These are phyloP conservation scores for Microbotryum scabiosae DNA, from an alignment of 1,284 basidiomycete species.

Conservation along the genomic window DNA sequence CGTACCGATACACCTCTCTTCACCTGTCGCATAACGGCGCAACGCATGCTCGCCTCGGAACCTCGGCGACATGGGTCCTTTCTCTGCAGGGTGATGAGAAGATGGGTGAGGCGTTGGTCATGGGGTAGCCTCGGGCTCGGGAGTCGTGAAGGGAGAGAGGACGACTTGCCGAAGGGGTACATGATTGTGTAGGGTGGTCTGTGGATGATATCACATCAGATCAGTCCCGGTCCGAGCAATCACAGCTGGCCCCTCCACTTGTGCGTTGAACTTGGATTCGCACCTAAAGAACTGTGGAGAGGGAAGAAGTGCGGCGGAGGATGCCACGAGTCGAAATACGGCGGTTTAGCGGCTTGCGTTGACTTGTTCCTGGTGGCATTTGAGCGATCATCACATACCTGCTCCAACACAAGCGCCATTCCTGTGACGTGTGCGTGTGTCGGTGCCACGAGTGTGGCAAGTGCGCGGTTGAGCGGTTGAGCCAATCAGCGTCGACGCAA, in stretches of 20 bases:
- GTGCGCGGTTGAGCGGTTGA: too few species aligned
- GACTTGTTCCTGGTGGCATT: neutral
- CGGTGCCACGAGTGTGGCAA: too few species aligned
- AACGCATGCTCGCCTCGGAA: constrained; percentile 99
- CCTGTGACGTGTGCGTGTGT: too few species aligned
- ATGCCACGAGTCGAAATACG: neutral
- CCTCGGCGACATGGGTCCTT: constrained; percentile 92
- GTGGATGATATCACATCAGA: neutral
- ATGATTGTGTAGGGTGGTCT: constrained; percentile 92
- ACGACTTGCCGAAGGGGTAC: constrained; percentile 59
- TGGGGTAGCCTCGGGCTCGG: neutral
- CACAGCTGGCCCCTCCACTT: too few species aligned
- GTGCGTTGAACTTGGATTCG: neutral
- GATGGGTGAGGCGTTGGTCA: neutral
- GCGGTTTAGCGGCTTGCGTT: neutral
- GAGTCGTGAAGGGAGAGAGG: too few species aligned
- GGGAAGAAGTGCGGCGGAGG: neutral
- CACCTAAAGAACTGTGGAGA: constrained; percentile 32
- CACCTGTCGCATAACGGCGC: constrained; percentile 92
- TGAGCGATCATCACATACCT: constrained; percentile 64
- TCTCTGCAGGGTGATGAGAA: constrained; percentile 50
- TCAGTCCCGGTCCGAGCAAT: too few species aligned
- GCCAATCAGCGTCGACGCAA: too few species aligned
- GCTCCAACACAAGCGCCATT: constrained; percentile 98
- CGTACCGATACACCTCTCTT: constrained; percentile 96